Percentiles rank a stretch among this genome's conserved stretches.
Evolutionary conservation across 2,329 filamentous ascomycete species (phyloP).

Genomic region (Pyricularia sp.): DNA sequence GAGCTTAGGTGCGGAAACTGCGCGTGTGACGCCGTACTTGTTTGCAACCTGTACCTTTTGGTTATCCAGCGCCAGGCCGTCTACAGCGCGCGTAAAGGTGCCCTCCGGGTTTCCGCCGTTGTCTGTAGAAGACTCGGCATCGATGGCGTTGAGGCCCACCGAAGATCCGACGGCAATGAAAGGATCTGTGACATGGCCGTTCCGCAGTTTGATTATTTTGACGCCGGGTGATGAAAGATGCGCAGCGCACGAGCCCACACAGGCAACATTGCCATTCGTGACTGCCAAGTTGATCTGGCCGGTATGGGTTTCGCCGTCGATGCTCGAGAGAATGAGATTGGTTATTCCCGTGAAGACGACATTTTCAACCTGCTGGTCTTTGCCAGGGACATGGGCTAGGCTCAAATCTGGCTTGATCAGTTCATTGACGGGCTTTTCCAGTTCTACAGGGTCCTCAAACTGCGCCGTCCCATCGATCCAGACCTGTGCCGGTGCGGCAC

Average conservation of each 20-base stretch:
- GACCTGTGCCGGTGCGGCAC: conserved; percentile 49
- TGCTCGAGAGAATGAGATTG: conserved; percentile 37
- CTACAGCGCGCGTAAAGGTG: conserved; percentile 47
- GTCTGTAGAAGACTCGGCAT: conserved; percentile 43
- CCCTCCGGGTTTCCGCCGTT: conserved; percentile 33
- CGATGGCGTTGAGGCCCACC: conserved; percentile 55
- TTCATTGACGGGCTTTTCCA: conserved; percentile 35
- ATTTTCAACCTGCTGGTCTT: conserved; percentile 25
- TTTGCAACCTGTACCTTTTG: conserved; percentile 45
- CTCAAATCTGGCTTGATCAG: conserved; percentile 29
- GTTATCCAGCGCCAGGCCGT: conserved; percentile 44
- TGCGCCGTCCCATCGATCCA: conserved; percentile 56
- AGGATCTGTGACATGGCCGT: conserved; percentile 52
- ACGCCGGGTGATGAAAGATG: conserved; percentile 12
- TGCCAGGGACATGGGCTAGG: conserved; percentile 30
- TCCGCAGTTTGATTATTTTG: conserved; percentile 35
- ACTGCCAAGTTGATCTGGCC: conserved; percentile 37
- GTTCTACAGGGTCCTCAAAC: conserved; percentile 42
- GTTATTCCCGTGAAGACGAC: conserved; percentile 49
- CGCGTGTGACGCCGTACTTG: conserved; percentile 48
- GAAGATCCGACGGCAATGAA: conserved; percentile 52
- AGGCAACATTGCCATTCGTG: conserved; percentile 41
- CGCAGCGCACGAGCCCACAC: conserved; percentile 43
- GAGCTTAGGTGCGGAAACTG: conserved; percentile 46
- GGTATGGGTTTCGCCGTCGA: conserved; percentile 20